Evolutionary conservation across 1,139 yeast genomes (phyloP), one percentile per base, ranked within the genome.

Genomic region (Suhomyces kunorum): DNA sequence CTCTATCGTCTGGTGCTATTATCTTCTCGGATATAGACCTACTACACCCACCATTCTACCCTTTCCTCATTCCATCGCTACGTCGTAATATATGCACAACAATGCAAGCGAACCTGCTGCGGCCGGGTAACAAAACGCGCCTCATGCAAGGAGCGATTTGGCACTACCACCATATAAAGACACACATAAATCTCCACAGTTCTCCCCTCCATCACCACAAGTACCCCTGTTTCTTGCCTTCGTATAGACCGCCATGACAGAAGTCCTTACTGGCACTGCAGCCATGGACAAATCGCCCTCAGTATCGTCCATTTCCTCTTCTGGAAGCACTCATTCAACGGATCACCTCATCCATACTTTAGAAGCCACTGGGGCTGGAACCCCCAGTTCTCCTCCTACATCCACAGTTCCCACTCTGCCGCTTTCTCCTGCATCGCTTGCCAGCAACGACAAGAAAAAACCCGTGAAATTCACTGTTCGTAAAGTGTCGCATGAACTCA

Each of bases 391-490:
- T 20, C 39, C 19, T 34, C 34, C 27, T 38, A 39, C 37, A 16
- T 4, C 25, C 6, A 13, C 32, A 6, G 14, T 18, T 3, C 32
- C 32, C 4, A 12, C 32, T 6, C 32, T 29, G 26, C 44, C 44
- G 16, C 32, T 41, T 8, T 41, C 44, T 8, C 44, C 44, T 8
- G 14, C 44, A 2, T 41, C 44, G 23, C 18, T 38, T n/a, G 32
- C 17, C 36, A 37, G 40, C 23, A 22, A 9, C 32, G 41, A 39
- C 24, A 12, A 19, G 19, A 57, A 49, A 36, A 67, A 64, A 40
- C 71, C 76, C 7, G 56, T 71, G 39, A 67, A 61, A 43, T 71
- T 71, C 47, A 70, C 73, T 4, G 76, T 71, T 4, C 56, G 76
- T 29, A 70, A 67, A 48, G 74, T 70, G 3, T 65, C 71, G 6